A percentile compares a stretch with the other conserved stretches of the same genome.
Evolutionary conservation across 78 protist genomes (phyloP).

Genomic region (Dictyostelium discoideum): dicty_2.7 NC_007090.3:1026501-1027000

Average conservation of each 20-base stretch:
- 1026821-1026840: slow-evolving; percentile 31
- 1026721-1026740: background rate
- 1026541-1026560: background rate
- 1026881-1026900: background rate
- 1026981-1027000: background rate
- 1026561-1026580: background rate
- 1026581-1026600: slow-evolving; percentile 17
- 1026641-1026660: slow-evolving; percentile 16
- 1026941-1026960: background rate
- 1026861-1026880: background rate
- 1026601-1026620: slow-evolving; percentile 60
- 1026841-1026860: slow-evolving; percentile 5
- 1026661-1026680: slow-evolving; percentile 37
- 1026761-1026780: slow-evolving; percentile 55
- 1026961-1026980: background rate
- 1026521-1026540: slow-evolving; percentile 35
- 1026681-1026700: slow-evolving; percentile 38
- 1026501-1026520: slow-evolving; percentile 28
- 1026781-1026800: slow-evolving; percentile 26
- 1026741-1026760: slow-evolving; percentile 2
- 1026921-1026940: background rate
- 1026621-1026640: slow-evolving; percentile 8
- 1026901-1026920: background rate
- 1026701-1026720: slow-evolving; percentile 38
- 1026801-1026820: background rate